Base-by-base conservation (phyloP, 805 yeast species). In the Schizosaccharomyces cryophilus region DNA sequence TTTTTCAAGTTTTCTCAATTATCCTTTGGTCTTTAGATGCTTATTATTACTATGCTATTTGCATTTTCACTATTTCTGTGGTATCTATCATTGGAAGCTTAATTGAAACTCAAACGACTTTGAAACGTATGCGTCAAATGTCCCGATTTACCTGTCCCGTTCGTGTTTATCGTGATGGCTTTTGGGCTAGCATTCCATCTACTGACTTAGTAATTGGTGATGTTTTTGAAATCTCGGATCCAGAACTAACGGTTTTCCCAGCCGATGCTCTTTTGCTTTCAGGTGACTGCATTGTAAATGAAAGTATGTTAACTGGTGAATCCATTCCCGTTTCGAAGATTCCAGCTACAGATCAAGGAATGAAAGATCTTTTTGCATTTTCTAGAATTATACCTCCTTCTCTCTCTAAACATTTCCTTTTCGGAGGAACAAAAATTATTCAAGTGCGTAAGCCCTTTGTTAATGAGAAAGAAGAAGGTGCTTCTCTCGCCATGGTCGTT, bases 271-370 rank as follows among this genome's bases (percentile, higher is more conserved):
- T 93, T 13, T 74, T 93, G 60, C 72, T 90, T 21, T 80, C 88
- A 42, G 98, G 99, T 60, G 97, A 89, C 69, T 86, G 95, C 69
- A 88, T 93, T 61, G 85, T 93, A n/a, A 93, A 93, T 70, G 99
- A 93, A 69, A 85, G 96, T 5, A 93, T 93, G 95, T 76, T 93
- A 24, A 93, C 99, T 0, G 99, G 99, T 48, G 99, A 93, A 70
- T 87, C 96, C 61, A 96, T 93, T 0, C 98, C 99, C 0, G 95
- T 93, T 2, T 80, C 96, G 0, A 93, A 93, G 69, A 64, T 75
- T 11, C 78, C 85, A 1, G 87, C 93, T 1, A 72, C 77, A 1
- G 76, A 78, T 17, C 88, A 82, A 7, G 75, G 82, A 0, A 78
- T 87, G 48, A 65, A 58, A 45, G 42, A 59, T 47, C 30, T 61